Base-by-base conservation (phyloP, 768 basidiomycete species). In the Hygrophorus russula region DNA sequence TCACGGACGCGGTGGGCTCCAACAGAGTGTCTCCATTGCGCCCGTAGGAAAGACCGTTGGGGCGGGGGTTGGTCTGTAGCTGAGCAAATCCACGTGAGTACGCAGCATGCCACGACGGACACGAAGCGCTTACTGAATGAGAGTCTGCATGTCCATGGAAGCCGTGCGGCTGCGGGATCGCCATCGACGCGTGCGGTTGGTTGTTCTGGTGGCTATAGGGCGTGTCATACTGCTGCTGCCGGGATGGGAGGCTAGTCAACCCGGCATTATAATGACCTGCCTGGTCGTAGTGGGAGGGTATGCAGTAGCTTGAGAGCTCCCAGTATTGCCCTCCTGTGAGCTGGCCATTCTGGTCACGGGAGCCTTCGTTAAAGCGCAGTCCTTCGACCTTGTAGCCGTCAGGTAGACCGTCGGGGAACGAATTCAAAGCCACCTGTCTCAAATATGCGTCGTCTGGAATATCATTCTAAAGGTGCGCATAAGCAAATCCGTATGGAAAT, bases 301-400 rank as follows among this genome's bases (percentile, higher is more conserved):
- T 41, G 39, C 18, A 14, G 39, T 41, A 41, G 39, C 14, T 31
- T 8, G 39, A 29, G 13, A 31, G 29, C 6, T 41, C 39, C 39
- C 24, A 41, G 28, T 18, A 31, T 18, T 41, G 39, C 14, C 30
- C 27, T 5, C 4, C 24, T 9, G n/a, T 13, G 12, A 30, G 12
- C 18, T n/a, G 14, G 24, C 20, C 18, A 7, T 10, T 13, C 15
- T n/a, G n/a, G 15, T 31, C 39, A 30, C 4, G 39, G 15, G 6
- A 41, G 24, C 17, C 17, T 19, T 24, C 24, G 24, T 24, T 24
- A 7, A 24, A 24, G 7, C 5, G 37, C 18, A 31, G 14, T 41
- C 12, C 39, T 30, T 41, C 39, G n/a, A 29, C 27, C 2, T 31
- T 18, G 39, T 41, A 41, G 28, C 17, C 24, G 38, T n/a, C 20